Base-by-base conservation (phyloP, 1,139 yeast genomes). In the Candida tetrigidarum region DNA sequence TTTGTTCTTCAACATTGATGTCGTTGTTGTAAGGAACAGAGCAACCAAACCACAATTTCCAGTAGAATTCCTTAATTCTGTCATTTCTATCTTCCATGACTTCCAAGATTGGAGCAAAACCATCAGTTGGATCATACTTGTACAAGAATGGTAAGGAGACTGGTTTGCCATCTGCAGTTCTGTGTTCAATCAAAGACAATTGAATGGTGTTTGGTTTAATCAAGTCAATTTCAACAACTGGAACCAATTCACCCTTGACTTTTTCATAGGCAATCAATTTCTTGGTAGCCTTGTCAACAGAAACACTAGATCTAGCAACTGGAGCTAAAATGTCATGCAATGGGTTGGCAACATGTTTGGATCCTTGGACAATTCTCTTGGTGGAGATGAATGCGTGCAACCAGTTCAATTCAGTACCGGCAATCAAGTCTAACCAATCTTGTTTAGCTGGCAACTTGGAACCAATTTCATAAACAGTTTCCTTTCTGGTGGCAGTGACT, bases 41-140 rank as follows among this genome's bases (percentile, higher is more conserved):
- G 49, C 81, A 74, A 53, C 96, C 97, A 62, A 90, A 91, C 99
- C 99, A 93, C 59, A 91, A 77, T 64, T 85, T 84, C 99, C 99
- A 95, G 83, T 93, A 93, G 76, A 93, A 90, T 67, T 85, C 84
- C 77, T 93, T 93, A 68, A 95, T 92, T 69, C 98, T 83, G 47
- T 81, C 83, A 68, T 93, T 95, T 76, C 99, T 86, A 59, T 84
- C 95, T 54, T 83, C 87, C 86, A 90, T 87, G 36, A 86, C 80
- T 72, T 93, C 99, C 56, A 84, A 77, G 55, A 93, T 88, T 62
- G 99, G 98, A 49, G 97, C 96, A 66, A 86, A 92, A 18, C 99
- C 99, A 64, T 87, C 89, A 44, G 81, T 78, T 40, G 96, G 91
- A 59, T 83, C 77, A 74, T 86, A 93, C 46, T 73, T 80, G 81